These are phyloP conservation scores for Aspergillus floridensis DNA, from an alignment of 2,329 filamentous ascomycete species.

Conservation along the genomic window DNA sequence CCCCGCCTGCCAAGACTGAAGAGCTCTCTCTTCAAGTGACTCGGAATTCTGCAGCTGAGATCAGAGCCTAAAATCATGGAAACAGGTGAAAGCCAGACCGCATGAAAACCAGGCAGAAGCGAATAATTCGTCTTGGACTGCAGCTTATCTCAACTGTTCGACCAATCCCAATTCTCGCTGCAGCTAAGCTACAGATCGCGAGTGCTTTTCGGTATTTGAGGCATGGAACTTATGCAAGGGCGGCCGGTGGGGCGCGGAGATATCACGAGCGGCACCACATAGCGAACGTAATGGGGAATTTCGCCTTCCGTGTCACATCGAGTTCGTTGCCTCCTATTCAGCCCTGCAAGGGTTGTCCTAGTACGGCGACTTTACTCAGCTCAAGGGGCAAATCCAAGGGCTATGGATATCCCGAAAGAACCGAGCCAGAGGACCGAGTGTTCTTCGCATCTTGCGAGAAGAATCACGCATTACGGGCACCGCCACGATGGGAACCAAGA, in stretches of 20 bases:
- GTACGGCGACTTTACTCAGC: background rate
- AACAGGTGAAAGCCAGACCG: too few relatives aligned
- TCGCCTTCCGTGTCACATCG: conserved; percentile 1
- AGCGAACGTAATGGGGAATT: background rate
- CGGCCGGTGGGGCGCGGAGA: background rate
- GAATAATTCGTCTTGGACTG: background rate
- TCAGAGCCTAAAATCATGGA: too few relatives aligned
- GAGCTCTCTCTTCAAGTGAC: too few relatives aligned
- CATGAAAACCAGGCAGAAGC: too few relatives aligned
- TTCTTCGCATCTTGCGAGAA: background rate
- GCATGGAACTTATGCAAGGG: background rate
- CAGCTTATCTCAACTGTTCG: background rate
- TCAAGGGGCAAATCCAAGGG: background rate
- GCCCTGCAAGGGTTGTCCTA: conserved; percentile 5
- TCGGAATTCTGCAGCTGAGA: too few relatives aligned
- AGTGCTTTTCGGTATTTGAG: background rate
- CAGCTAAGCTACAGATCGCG: background rate
- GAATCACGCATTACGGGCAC: background rate
- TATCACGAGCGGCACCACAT: background rate
- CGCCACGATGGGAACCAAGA: background rate
- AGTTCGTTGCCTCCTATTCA: background rate
- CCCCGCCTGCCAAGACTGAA: too few relatives aligned
- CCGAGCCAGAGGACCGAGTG: background rate
- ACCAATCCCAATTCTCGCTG: background rate
- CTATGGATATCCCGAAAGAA: background rate